These are phyloP conservation scores for Acacia concinna DNA, from an alignment of 331 rosid genomes.

Conservation along the genomic window DNA sequence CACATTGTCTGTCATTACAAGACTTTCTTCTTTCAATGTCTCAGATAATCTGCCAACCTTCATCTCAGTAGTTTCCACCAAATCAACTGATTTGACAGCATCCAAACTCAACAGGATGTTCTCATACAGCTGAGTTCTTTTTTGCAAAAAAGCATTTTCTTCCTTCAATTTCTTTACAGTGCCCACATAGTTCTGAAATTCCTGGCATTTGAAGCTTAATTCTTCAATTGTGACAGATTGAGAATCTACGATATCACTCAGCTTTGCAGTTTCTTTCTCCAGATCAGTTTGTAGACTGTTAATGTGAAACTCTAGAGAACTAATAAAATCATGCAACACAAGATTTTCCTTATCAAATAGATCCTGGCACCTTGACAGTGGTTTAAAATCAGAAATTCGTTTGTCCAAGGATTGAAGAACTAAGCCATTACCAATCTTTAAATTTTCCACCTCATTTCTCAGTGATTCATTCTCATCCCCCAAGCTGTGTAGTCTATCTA, in stretches of 20 bases:
- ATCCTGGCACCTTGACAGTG: constrained; percentile 31
- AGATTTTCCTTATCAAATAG: constrained; percentile 39
- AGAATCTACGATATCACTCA: constrained; percentile 40
- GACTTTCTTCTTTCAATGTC: constrained; percentile 33
- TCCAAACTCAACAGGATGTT: constrained; percentile 38
- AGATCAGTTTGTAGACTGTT: constrained; percentile 38
- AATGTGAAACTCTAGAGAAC: constrained; percentile 31
- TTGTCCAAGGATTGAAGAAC: constrained; percentile 34
- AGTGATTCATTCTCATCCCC: constrained; percentile 42
- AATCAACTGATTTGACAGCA: constrained; percentile 32
- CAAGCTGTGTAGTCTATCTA: constrained; percentile 44
- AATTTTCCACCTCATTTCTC: constrained; percentile 32
- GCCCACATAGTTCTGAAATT: constrained; percentile 28
- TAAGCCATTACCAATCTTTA: constrained; percentile 34
- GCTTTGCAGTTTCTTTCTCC: constrained; percentile 36
- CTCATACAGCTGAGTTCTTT: constrained; percentile 35
- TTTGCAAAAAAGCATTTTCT: constrained; percentile 46
- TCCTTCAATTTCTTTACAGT: constrained; percentile 32
- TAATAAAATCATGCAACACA: constrained; percentile 38
- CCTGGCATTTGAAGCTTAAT: constrained; percentile 38
- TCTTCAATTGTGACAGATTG: constrained; percentile 38
- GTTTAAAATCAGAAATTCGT: constrained; percentile 32
- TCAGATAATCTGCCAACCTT: constrained; percentile 27
- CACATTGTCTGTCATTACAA: constrained; percentile 30
- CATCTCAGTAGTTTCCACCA: constrained; percentile 33